A percentile compares a stretch with the other conserved stretches of the same genome.
Conservation (phyloP, 768 basidiomycete species). For the Kwoniella sp. region DNA sequence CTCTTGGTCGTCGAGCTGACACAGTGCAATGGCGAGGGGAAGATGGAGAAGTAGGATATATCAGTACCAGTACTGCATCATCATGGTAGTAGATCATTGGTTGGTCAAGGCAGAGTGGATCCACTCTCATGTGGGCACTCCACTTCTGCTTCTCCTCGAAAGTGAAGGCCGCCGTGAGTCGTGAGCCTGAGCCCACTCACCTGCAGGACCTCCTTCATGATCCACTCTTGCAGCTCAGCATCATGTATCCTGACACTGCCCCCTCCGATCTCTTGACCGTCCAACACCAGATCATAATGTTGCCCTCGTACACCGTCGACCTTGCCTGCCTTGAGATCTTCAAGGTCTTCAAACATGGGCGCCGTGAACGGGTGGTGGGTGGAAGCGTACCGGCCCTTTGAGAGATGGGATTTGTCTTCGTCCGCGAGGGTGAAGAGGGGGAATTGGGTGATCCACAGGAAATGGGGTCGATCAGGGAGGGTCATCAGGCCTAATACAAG, state of each 20-base stretch:
- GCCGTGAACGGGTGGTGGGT: constrained; percentile 97
- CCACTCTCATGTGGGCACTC: too few species aligned
- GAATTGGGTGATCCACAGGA: constrained; percentile 95
- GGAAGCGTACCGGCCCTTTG: constrained; percentile 85
- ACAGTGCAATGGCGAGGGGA: too few species aligned
- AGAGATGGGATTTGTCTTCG: constrained; percentile 80
- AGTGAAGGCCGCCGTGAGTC: too few species aligned
- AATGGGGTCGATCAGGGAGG: constrained; percentile 68
- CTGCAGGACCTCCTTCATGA: constrained; percentile 75
- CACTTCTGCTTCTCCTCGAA: too few species aligned
- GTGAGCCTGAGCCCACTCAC: constrained; percentile 58
- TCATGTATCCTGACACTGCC: constrained; percentile 93
- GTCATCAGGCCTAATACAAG: constrained; percentile 65
- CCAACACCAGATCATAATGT: constrained; percentile 93
- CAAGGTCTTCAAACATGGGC: constrained; percentile 86
- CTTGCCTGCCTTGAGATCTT: constrained; percentile 71
- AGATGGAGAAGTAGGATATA: too few species aligned
- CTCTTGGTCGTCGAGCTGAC: constrained; percentile 72
- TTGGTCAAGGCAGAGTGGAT: too few species aligned
- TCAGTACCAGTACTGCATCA: too few species aligned
- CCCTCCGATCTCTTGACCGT: constrained; percentile 91
- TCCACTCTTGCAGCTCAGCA: constrained; percentile 78
- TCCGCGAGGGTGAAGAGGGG: constrained; percentile 87
- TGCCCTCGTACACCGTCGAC: constrained; percentile 75
- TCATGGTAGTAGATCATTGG: too few species aligned